These are phyloP conservation scores for Santalum album DNA, from an alignment of 164 flowering plant species.

Conservation along the genomic window DNA sequence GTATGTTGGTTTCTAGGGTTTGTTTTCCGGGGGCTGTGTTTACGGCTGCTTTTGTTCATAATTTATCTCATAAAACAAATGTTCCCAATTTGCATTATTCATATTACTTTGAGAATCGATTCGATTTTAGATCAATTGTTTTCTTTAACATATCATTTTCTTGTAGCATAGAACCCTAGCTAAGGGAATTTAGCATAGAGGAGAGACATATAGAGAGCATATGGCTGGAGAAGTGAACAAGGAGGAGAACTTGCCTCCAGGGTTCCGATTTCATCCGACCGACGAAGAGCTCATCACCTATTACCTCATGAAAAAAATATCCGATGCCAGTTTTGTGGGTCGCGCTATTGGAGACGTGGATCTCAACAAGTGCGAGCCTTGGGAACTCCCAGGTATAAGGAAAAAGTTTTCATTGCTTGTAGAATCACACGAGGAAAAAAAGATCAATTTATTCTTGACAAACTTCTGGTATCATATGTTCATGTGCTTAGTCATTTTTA, in stretches of 20 bases:
- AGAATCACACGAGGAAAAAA: no score
- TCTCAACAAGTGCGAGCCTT: conserved; percentile 88
- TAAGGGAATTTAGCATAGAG: no score
- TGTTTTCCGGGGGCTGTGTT: no score
- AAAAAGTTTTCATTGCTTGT: no score
- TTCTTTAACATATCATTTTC: conserved; percentile 6
- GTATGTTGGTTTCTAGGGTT: no score
- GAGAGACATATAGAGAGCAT: not conserved
- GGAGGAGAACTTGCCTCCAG: conserved; percentile 59
- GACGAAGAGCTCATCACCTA: conserved; percentile 72
- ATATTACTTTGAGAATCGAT: not conserved
- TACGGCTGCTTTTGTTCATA: no score
- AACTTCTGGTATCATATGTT: no score
- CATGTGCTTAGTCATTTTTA: no score
- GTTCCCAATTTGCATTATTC: conserved; percentile 2
- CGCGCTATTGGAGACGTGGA: conserved; percentile 71
- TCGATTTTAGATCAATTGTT: no score
- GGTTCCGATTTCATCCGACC: conserved; percentile 73
- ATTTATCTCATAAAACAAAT: not conserved
- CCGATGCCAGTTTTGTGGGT: conserved; percentile 62
- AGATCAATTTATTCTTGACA: no score
- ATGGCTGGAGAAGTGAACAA: conserved; percentile 29
- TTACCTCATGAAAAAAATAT: conserved; percentile 61
- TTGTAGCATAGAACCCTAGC: conserved; percentile 5
- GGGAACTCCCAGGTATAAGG: conserved; percentile 79